Evolutionary conservation across 108 stramenopile species (phyloP).

Genomic region (Epithemia pelagica): DNA sequence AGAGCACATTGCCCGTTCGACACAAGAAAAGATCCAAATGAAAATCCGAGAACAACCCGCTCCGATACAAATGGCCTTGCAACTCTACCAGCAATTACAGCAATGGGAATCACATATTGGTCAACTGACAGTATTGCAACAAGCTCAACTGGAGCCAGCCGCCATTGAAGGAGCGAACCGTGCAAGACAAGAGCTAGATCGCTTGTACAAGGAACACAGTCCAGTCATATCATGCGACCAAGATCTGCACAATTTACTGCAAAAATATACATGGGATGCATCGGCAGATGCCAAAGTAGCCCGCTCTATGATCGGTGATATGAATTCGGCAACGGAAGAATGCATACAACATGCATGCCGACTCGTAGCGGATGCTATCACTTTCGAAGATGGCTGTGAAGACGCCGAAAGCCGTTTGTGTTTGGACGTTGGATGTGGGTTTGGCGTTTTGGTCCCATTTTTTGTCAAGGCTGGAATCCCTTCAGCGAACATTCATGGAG

Average conservation of each 20-base stretch:
- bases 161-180: constrained; percentile 38
- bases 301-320: constrained; percentile 44
- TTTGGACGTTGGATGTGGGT: constrained; percentile 71
- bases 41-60: constrained; percentile 34
- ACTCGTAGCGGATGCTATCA: constrained; percentile 35
- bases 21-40: constrained; percentile 41
- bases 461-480: constrained; percentile 39
- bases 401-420: constrained; percentile 21
- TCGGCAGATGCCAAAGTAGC: constrained; percentile 68
- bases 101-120: constrained; percentile 40
- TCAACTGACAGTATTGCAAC: constrained; percentile 25
- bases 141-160: constrained; percentile 33
- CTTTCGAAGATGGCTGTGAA: neutral
- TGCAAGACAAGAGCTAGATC: constrained; percentile 27
- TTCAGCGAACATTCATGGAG: constrained; percentile 41
- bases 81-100: constrained; percentile 41
- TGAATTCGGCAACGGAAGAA: constrained; percentile 41
- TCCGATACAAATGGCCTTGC: constrained; percentile 35
- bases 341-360: constrained; percentile 41
- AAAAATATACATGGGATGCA: constrained; percentile 72
- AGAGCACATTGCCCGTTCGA: constrained; percentile 30
- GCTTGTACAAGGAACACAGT: constrained; percentile 28
- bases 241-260: constrained; percentile 57
- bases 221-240: constrained; percentile 15
- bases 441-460: constrained; percentile 51